Percentiles rank a stretch among this genome's conserved stretches.
Evolutionary conservation across 2,329 filamentous ascomycete genomes (phyloP).

Genomic region (Diplodia corticola): DNA sequence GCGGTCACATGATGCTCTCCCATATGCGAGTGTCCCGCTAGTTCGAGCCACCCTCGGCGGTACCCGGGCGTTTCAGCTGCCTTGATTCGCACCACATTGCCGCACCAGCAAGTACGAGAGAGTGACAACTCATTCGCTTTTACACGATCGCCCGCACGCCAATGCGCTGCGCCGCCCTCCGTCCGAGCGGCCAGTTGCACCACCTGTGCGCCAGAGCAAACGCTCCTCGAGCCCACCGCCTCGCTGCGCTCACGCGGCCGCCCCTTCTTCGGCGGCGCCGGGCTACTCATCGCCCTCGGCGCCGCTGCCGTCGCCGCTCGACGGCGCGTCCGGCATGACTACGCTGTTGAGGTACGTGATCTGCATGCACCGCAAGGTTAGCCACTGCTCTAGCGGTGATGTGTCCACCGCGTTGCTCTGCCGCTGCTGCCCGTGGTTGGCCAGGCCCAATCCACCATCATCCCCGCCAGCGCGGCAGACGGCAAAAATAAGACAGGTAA

Average conservation of each 20-base stretch:
- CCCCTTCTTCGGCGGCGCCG: conserved; percentile 23
- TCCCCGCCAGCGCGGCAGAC: conserved; percentile 19
- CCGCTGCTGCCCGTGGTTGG: conserved; percentile 21
- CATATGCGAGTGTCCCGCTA: conserved; percentile 24
- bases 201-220: conserved; percentile 3
- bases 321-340: conserved; percentile 50
- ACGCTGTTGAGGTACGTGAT: conserved; percentile 53
- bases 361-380: conserved; percentile 33
- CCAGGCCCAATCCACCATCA: conserved; percentile 20
- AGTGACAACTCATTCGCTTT: conserved; percentile 20
- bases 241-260: conserved; percentile 26
- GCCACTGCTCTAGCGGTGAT: conserved; percentile 13
- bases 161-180: conserved; percentile 12
- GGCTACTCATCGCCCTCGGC: conserved; percentile 25
- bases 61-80: conserved; percentile 21
- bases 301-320: conserved; percentile 31
- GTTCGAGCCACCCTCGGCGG: conserved; percentile 9
- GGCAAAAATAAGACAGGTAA: conserved; percentile 23
- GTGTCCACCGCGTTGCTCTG: conserved; percentile 15
- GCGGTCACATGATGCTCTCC: conserved; percentile 24
- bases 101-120: conserved; percentile 19
- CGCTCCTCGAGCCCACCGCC: conserved; percentile 20
- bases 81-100: conserved; percentile 22
- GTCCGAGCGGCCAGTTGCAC: conserved; percentile 21
- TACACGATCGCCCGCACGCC: conserved; percentile 15